A percentile compares a stretch with the other conserved stretches of the same genome.
Conservation (phyloP, 192 early-diverging fungal genomes). For the Kickxella alabastrina region DNA sequence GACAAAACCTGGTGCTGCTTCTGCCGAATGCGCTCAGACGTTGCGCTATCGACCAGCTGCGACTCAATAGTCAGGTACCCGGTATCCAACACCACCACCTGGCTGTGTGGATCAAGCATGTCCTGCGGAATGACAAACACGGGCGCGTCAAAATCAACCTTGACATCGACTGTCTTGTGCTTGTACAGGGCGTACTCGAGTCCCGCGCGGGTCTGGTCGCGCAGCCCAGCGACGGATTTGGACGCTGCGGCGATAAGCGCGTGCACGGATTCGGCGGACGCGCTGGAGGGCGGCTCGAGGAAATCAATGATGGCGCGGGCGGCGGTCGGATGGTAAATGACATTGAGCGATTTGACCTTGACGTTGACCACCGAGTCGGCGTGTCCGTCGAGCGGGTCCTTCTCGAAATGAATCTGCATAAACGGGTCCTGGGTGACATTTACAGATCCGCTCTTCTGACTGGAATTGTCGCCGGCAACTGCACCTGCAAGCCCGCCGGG, state of each 20-base stretch:
- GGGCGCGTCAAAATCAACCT: constrained; percentile 95
- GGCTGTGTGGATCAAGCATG: constrained; percentile 52
- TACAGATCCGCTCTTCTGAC: neutral
- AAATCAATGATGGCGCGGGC: constrained; percentile 75
- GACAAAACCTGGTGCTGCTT: constrained; percentile 61
- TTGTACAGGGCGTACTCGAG: constrained; percentile 80
- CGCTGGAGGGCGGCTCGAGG: constrained; percentile 74
- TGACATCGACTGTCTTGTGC: constrained; percentile 86
- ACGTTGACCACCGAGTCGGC: constrained; percentile 83
- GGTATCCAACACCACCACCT: constrained; percentile 84
- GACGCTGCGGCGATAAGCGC: constrained; percentile 75
- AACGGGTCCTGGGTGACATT: constrained; percentile 31
- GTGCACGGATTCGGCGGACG: constrained; percentile 68
- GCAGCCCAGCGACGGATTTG: constrained; percentile 80
- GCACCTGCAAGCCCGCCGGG: constrained; percentile 13
- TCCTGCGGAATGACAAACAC: constrained; percentile 86
- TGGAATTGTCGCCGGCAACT: neutral
- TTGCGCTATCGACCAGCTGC: constrained; percentile 69
- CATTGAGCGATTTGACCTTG: constrained; percentile 83
- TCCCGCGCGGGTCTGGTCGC: constrained; percentile 82
- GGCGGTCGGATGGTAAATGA: constrained; percentile 79
- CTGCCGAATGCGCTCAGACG: constrained; percentile 62
- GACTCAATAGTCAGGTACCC: constrained; percentile 89
- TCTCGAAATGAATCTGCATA: constrained; percentile 64
- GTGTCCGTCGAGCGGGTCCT: constrained; percentile 83